Percentiles rank a stretch among this genome's conserved stretches.
These are phyloP conservation scores for Skeletonema menzelii DNA, from an alignment of 108 stramenopile species.

Conservation along the genomic window DNA sequence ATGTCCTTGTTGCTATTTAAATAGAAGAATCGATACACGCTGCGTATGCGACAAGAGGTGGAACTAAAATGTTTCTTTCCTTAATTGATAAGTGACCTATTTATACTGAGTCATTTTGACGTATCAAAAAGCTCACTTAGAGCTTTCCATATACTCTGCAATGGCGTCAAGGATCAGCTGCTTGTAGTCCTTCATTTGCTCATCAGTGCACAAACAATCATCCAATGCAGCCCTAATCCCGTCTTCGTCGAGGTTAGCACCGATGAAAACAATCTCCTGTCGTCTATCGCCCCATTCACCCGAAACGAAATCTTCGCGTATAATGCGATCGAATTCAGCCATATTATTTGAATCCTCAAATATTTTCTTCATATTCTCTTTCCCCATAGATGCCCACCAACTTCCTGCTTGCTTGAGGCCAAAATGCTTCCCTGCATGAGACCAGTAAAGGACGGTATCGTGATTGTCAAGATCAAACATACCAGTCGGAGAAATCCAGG, in stretches of 20 bases:
- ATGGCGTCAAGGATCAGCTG: constrained; percentile 12
- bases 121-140: background rate
- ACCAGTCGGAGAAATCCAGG: constrained; percentile 84
- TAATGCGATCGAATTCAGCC: constrained; percentile 67
- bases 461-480: constrained; percentile 45
- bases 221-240: constrained; percentile 46
- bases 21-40: constrained; percentile 46
- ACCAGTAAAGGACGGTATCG: constrained; percentile 91
- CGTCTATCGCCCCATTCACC: constrained; percentile 74
- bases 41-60: constrained; percentile 64
- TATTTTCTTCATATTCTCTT: constrained; percentile 58
- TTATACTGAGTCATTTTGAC: constrained; percentile 1
- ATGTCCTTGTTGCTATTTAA: constrained; percentile 85
- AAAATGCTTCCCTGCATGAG: constrained; percentile 90
- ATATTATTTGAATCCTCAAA: constrained; percentile 43
- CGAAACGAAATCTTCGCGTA: constrained; percentile 68
- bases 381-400: constrained; percentile 85
- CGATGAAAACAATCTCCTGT: constrained; percentile 78
- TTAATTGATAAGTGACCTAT: background rate
- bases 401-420: constrained; percentile 76
- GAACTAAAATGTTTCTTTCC: constrained; percentile 41
- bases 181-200: constrained; percentile 45
- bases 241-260: constrained; percentile 38
- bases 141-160: constrained; percentile 3
- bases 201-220: constrained; percentile 50